Conservation (phyloP, 2,329 filamentous ascomycete genomes). For the Dactylellina drechsleri region DNA sequence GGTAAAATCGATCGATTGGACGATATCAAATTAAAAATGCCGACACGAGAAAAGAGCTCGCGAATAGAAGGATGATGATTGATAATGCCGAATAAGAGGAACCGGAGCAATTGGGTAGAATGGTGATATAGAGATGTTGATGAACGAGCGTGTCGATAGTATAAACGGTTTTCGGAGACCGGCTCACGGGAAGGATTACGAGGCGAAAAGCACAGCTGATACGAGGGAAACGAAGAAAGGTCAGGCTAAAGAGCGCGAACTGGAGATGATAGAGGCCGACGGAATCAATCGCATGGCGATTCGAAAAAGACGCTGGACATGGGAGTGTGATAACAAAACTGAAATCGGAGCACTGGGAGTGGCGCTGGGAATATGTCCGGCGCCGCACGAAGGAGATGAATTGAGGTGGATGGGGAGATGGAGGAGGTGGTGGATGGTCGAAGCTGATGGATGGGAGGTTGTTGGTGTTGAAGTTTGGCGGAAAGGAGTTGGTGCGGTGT, state of each 20-base stretch:
- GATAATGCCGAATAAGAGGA: slow-evolving; percentile 19
- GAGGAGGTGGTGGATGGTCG: slow-evolving; percentile 7
- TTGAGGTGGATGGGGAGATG: background rate
- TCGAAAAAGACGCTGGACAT: slow-evolving; percentile 11
- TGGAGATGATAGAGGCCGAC: slow-evolving; percentile 25
- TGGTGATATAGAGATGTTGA: slow-evolving; percentile 6
- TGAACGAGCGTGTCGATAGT: slow-evolving; percentile 19
- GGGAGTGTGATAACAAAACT: slow-evolving; percentile 16
- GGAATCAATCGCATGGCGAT: slow-evolving; percentile 51
- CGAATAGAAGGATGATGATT: background rate
- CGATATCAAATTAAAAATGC: slow-evolving; percentile 19
- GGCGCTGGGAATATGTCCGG: slow-evolving; percentile 11
- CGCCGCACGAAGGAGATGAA: slow-evolving; percentile 19
- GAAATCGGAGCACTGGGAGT: background rate
- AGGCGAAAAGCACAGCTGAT: slow-evolving; percentile 1
- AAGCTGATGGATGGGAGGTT: background rate
- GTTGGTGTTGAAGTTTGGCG: background rate
- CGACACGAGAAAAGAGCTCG: slow-evolving; percentile 28
- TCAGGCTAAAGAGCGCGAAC: slow-evolving; percentile 34
- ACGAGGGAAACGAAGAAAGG: slow-evolving; percentile 1
- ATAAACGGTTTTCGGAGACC: slow-evolving; percentile 29
- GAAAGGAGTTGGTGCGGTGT: background rate
- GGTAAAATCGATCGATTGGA: slow-evolving; percentile 5
- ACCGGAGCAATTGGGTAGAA: slow-evolving; percentile 18
- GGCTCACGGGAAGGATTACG: slow-evolving; percentile 28